These are phyloP conservation scores for Millerozyma miso DNA, from an alignment of 805 yeast genomes.

Conservation along the genomic window DNA sequence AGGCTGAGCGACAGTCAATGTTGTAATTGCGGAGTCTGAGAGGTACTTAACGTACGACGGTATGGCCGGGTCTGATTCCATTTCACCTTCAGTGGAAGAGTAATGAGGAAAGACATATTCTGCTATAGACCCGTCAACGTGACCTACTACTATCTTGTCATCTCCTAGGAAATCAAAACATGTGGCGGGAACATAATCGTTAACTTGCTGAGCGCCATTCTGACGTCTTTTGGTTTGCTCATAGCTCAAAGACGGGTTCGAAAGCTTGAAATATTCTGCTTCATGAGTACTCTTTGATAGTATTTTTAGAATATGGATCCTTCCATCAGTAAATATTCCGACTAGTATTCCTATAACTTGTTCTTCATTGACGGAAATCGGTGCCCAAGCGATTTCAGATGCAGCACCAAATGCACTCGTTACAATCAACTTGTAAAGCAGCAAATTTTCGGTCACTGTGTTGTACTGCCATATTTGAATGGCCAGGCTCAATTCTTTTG, in stretches of 20 bases:
- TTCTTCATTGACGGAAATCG: constrained; percentile 24
- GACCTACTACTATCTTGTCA: constrained; percentile 50
- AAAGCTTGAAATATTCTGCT: constrained; percentile 13
- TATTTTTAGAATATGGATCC: constrained; percentile 45
- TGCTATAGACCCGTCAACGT: constrained; percentile 53
- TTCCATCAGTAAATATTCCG: constrained; percentile 56
- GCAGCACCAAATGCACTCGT: constrained; percentile 44
- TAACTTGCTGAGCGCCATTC: constrained; percentile 4
- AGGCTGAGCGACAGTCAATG: constrained; percentile 24
- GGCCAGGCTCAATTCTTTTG: constrained; percentile 25
- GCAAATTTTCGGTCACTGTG: constrained; percentile 19
- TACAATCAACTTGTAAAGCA: constrained; percentile 21
- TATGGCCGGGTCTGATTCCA: constrained; percentile 9
- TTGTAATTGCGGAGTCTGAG: constrained; percentile 27
- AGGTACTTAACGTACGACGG: constrained; percentile 33
- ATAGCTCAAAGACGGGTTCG: constrained; percentile 21
- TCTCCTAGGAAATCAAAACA: constrained; percentile 45
- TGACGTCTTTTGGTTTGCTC: constrained; percentile 5
- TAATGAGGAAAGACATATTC: constrained; percentile 46
- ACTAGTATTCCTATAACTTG: constrained; percentile 40
- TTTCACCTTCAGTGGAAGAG: neutral
- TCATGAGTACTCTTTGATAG: constrained; percentile 13
- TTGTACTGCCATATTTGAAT: constrained; percentile 45
- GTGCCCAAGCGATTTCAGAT: constrained; percentile 37
- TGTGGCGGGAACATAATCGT: constrained; percentile 29